Evolutionary conservation across 345 rosid genomes (phyloP).

Genomic region (Hirschfeldia incana): DNA sequence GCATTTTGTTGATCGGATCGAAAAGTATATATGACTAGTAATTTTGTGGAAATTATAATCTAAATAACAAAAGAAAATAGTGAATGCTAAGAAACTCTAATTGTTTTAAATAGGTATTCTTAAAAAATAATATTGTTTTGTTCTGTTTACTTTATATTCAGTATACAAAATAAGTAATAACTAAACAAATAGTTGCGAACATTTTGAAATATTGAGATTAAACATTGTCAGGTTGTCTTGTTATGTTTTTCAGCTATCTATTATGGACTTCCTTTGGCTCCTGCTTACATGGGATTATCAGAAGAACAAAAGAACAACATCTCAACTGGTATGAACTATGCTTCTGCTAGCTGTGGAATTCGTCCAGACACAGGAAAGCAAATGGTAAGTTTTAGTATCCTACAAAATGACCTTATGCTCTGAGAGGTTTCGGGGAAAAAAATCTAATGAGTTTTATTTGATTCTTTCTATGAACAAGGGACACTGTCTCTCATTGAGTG

Average conservation of each 20-base stretch:
- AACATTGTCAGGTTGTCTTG: not conserved
- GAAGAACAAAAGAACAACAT: conserved; percentile 17
- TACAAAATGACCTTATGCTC: not conserved
- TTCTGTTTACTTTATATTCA: not conserved
- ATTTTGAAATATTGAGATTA: not conserved
- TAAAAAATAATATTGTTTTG: not conserved
- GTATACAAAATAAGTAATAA: not conserved
- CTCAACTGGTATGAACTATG: conserved; percentile 39
- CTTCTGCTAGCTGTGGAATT: conserved; percentile 42
- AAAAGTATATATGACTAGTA: not conserved
- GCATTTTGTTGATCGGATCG: not conserved
- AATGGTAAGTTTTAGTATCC: conserved; percentile 13
- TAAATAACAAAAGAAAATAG: not conserved
- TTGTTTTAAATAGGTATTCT: not conserved
- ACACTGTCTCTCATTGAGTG: conserved; percentile 28
- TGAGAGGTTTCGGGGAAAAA: not conserved
- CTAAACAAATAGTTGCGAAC: not conserved
- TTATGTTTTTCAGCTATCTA: conserved; percentile 28
- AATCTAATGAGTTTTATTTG: not conserved
- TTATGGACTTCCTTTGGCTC: conserved; percentile 34
- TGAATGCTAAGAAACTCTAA: not conserved
- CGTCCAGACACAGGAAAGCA: conserved; percentile 12
- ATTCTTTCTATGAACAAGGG: conserved; percentile 25
- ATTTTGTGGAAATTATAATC: not conserved
- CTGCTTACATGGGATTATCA: conserved; percentile 36